Conservation (phyloP, 768 basidiomycete species). For the Russula brevipes region DNA sequence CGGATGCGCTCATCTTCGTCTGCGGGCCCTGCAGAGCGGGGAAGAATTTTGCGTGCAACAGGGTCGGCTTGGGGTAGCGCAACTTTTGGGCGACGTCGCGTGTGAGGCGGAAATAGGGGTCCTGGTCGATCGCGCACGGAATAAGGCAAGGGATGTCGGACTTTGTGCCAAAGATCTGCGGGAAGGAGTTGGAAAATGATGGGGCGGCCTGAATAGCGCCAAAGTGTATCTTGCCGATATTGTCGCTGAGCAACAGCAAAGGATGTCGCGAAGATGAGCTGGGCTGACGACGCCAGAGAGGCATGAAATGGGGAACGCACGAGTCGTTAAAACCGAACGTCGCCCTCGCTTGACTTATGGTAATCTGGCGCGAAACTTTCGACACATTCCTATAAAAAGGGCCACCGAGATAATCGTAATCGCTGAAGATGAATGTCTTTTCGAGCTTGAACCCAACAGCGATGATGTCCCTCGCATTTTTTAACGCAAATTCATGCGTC, state of each 20-base stretch:
- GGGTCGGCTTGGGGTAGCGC: conserved; percentile 90
- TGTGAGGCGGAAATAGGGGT: conserved; percentile 95
- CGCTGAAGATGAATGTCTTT: conserved; percentile 95
- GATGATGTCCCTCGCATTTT: conserved; percentile 94
- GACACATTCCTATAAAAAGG: conserved; percentile 93
- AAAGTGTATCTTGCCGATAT: conserved; percentile 97
- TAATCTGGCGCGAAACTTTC: conserved; percentile 87
- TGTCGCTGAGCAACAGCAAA: conserved; percentile 56
- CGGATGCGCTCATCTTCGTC: conserved; percentile 98
- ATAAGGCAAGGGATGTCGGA: conserved; percentile 89
- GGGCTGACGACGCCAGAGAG: not conserved
- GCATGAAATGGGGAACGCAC: conserved; percentile 43
- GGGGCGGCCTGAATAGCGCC: conserved; percentile 93
- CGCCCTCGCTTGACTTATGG: conserved; percentile 87
- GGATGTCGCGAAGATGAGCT: not conserved
- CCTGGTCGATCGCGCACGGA: conserved; percentile 97
- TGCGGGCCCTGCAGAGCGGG: conserved; percentile 97
- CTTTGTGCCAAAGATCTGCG: conserved; percentile 86
- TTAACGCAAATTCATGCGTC: conserved; percentile 70
- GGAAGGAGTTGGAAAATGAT: conserved; percentile 97
- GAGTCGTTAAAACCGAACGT: conserved; percentile 97
- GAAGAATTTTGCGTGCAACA: conserved; percentile 96
- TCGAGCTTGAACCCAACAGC: conserved; percentile 89
- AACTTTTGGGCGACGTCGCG: conserved; percentile 92
- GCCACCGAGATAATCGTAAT: conserved; percentile 86